Base-by-base conservation (phyloP, 2,329 filamentous ascomycete genomes). In the Huntiella decipiens region DNA sequence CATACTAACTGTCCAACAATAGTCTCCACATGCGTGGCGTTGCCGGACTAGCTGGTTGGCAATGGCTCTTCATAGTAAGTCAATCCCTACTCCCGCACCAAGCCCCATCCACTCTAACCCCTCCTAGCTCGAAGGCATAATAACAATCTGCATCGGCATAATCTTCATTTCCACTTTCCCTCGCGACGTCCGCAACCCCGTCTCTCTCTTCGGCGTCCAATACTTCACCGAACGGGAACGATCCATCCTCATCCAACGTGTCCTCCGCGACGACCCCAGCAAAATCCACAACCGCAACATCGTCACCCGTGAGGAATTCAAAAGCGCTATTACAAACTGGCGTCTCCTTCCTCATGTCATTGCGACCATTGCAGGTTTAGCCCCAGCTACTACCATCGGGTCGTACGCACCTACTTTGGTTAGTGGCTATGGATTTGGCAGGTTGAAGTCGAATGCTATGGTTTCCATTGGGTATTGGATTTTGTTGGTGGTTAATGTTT, bases 291-390 rank as follows among this genome's bases (percentile, higher is more conserved):
- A 51, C 15, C 58, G 56, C 35, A 51, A 52, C 13, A 53, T 54
- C 28, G 56, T 63, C 34, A 58, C 55, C 15, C 51, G 52, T 43
- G 50, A 53, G 8, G 61, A 62, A 45, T 51, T 62, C 37, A 60
- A 56, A 45, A 54, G 53, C 11, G 59, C 58, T 15, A 61, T 62
- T 12, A 60, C 59, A 11, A 63, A 63, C 52, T 62, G 59, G 60
- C 56, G 50, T 15, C 54, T 63, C 5, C 50, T 62, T 5, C 56
- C 60, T 3, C 61, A 63, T 39, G 35, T 62, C 32, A 38, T 58
- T 2, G 54, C 52, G 19, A 60, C 58, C 1, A 54, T 61, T 33
- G 35, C 46, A 5, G 55, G 54, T 33, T 52, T 61, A 6, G 53
- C 58, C 1, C 58, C 59, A 0, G 53, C 56, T 1, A 51, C 53